Evolutionary conservation across 176 grass and related monocot genomes (phyloP).

Genomic region (Ensete glaucum): DNA sequence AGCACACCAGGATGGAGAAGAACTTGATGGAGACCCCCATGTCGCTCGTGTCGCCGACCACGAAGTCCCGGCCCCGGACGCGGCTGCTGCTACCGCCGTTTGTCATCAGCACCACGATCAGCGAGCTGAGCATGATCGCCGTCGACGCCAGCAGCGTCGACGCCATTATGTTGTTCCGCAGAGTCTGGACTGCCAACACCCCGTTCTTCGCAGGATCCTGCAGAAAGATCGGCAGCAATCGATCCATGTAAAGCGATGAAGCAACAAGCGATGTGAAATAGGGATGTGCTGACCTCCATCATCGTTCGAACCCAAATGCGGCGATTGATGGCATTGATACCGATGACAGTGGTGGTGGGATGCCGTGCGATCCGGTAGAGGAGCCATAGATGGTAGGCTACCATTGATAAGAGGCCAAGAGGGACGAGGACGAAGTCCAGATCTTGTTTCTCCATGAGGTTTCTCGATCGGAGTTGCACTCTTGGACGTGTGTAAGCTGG

Average conservation of each 20-base stretch:
- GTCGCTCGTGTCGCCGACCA: conserved; percentile 24
- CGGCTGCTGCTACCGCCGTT: neutral
- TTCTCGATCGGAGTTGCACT: neutral
- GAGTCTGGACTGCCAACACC: conserved; percentile 70
- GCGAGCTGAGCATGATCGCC: conserved; percentile 63
- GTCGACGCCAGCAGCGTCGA: conserved; percentile 70
- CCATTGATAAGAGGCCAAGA: conserved; percentile 13
- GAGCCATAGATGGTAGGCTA: conserved; percentile 56
- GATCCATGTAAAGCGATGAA: neutral
- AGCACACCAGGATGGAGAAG: conserved; percentile 63
- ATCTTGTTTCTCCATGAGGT: conserved; percentile 18
- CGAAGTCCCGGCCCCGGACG: neutral
- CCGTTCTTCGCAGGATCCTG: conserved; percentile 63
- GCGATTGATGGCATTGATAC: conserved; percentile 80
- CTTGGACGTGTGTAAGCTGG: neutral
- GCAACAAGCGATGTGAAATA: neutral
- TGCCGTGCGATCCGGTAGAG: conserved; percentile 38
- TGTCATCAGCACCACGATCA: conserved; percentile 63
- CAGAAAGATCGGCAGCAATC: neutral
- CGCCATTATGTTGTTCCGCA: conserved; percentile 94
- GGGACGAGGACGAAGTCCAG: conserved; percentile 40
- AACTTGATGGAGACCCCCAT: conserved; percentile 43
- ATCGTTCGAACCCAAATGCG: conserved; percentile 76
- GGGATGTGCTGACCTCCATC: conserved; percentile 40
- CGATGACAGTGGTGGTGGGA: conserved; percentile 59